Conservation (phyloP, 1,284 basidiomycete genomes). For the Ceratobasidium sp. region DNA sequence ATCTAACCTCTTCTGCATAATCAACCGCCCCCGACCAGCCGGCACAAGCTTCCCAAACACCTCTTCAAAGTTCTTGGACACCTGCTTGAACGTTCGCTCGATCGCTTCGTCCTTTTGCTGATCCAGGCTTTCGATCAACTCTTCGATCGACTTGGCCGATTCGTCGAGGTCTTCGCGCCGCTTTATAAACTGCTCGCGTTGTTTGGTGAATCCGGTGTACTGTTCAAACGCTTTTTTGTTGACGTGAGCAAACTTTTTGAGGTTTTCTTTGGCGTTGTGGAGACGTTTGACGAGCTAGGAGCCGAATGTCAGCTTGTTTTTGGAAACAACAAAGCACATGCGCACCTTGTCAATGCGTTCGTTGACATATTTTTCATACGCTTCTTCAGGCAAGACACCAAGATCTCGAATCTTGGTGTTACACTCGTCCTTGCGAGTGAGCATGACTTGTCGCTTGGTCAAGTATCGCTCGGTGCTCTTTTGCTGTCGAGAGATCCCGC, state of each 20-base stretch:
- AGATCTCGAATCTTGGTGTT: constrained; percentile 95
- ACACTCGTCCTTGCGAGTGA: constrained; percentile 89
- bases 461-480: constrained; percentile 96
- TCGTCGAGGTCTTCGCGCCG: constrained; percentile 92
- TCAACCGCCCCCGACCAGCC: constrained; percentile 88
- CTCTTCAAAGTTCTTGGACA: constrained; percentile 95
- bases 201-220: constrained; percentile 97
- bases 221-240: constrained; percentile 99
- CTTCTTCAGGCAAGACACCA: constrained; percentile 96
- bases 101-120: constrained; percentile 99
- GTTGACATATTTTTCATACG: constrained; percentile 92
- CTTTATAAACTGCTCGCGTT: constrained; percentile 89
- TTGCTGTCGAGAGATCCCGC: constrained; percentile 88
- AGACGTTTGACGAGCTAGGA: constrained; percentile 88
- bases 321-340: neutral
- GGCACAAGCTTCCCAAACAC: constrained; percentile 99
- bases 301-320: neutral
- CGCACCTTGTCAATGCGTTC: constrained; percentile 85
- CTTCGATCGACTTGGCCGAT: constrained; percentile 89
- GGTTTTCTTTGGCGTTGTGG: constrained; percentile 88
- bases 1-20: constrained; percentile 82
- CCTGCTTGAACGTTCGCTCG: constrained; percentile 97
- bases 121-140: constrained; percentile 95
- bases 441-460: constrained; percentile 88
- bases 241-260: constrained; percentile 97